Percentiles rank a stretch among this genome's conserved stretches.
Conservation (phyloP, 495 filamentous ascomycete genomes). For the Tuber calosporum region DNA sequence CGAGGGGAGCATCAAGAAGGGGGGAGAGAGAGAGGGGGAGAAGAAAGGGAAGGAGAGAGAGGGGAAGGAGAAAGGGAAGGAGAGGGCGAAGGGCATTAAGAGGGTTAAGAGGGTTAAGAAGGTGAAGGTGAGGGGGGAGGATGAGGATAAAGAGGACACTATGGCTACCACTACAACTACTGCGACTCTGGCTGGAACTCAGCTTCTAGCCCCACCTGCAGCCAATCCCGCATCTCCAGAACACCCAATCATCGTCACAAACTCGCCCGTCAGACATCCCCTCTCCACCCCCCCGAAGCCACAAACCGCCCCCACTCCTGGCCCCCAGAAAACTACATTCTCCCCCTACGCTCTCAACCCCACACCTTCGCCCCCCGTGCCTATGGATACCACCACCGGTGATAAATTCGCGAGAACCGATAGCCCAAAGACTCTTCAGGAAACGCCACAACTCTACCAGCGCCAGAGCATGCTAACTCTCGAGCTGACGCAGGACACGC, state of each 20-base stretch:
- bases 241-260: background rate
- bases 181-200: background rate
- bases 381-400: background rate
- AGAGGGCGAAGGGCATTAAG: too few species aligned
- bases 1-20: background rate
- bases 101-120: too few species aligned
- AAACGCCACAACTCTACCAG: too few species aligned
- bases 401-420: background rate
- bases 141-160: background rate
- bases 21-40: too few species aligned
- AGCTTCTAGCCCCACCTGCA: background rate
- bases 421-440: too few species aligned
- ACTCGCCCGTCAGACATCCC: too few species aligned
- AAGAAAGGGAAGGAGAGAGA: too few species aligned
- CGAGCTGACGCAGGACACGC: too few species aligned
- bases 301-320: background rate
- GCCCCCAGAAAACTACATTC: background rate
- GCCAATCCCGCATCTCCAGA: background rate
- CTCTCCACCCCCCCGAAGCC: background rate
- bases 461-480: too few species aligned
- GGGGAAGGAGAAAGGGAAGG: too few species aligned
- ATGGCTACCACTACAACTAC: background rate
- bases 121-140: too few species aligned
- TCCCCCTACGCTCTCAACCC: background rate
- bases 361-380: background rate